Evolutionary conservation across 192 early-diverging fungal species (phyloP), one percentile per base, ranked within the genome.

Genomic region (Gryganskiella cystojenkinii): DNA sequence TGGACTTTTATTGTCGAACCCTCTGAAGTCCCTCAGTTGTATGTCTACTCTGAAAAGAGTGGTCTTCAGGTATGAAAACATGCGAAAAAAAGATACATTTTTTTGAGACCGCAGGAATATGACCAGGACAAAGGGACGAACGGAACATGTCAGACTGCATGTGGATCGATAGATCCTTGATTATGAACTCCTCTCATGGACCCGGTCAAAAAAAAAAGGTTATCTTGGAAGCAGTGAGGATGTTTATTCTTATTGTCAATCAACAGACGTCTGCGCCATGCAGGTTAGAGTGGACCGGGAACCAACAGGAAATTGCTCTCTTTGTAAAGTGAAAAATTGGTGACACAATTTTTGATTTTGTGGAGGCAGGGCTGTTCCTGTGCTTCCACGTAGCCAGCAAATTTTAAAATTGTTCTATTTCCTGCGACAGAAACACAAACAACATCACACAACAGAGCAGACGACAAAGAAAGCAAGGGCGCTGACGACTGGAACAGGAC

Each of bases 1-100:
- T 84, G 88, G 60, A 75, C 88, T 10, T 91, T 91, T 73, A 91
- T 95, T 64, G 85, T 91, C 28, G 94, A 95, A 61, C 94, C 94
- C 17, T 80, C 80, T 14, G 88, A 92, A 60, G 82, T 86, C 43
- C 92, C 92, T 3, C 86, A 79, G 25, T 70, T 95, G 1, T 95
- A 91, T 79, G 76, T 86, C 27, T 86, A 86, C 60, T 71, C 82
- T 3, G 73, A 85, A 30, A 84, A 83, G 0, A 69, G 78, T 25
- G 78, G 75, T n/a, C 71, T 92, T 10, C 79, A 85, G 86, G 91
- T 92, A 88, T 61, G 52, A 52, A 55, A 8, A 13, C 10, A 24
- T 33, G 53, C 30, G 44, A 31, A 19, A 14, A 30, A 42, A 52
- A 37, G 10, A 50, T 19, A 56, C 17, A 27, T 27, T 49, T 25